Evolutionary conservation across 805 yeast genomes (phyloP).

Genomic region (Starmera amethionina): DNA sequence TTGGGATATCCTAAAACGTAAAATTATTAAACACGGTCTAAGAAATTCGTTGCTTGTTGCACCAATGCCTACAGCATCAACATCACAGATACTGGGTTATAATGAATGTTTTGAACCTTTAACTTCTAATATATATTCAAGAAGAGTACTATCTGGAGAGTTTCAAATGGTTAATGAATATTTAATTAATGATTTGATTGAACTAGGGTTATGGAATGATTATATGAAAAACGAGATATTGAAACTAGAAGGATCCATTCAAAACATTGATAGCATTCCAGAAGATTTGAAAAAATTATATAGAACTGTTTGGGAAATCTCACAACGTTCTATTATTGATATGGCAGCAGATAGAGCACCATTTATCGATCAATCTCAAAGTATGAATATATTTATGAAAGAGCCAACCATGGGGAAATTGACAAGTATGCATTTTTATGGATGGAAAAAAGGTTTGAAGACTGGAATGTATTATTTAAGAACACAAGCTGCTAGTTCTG

Average conservation of each 20-base stretch:
- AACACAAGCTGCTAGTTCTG: slow-evolving; percentile 95
- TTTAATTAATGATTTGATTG: slow-evolving; percentile 71
- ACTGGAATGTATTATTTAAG: slow-evolving; percentile 98
- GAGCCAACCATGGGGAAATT: slow-evolving; percentile 94
- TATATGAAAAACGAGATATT: slow-evolving; percentile 71
- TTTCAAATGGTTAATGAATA: slow-evolving; percentile 88
- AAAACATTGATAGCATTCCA: slow-evolving; percentile 66
- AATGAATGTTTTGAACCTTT: slow-evolving; percentile 96
- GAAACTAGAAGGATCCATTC: slow-evolving; percentile 77
- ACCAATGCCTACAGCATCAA: slow-evolving; percentile 98
- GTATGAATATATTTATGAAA: slow-evolving; percentile 78
- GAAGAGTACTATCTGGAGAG: slow-evolving; percentile 91
- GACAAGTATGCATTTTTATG: slow-evolving; percentile 97
- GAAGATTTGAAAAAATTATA: slow-evolving; percentile 59
- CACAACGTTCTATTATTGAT: slow-evolving; percentile 69
- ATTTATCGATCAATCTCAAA: slow-evolving; percentile 86
- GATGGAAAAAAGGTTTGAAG: slow-evolving; percentile 97
- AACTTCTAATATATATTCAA: slow-evolving; percentile 87
- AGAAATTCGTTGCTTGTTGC: slow-evolving; percentile 86
- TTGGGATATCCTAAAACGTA: slow-evolving; percentile 64
- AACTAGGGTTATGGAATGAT: slow-evolving; percentile 75
- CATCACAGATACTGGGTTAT: slow-evolving; percentile 91
- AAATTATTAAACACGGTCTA: slow-evolving; percentile 55
- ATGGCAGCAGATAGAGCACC: slow-evolving; percentile 84
- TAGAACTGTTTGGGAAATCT: slow-evolving; percentile 83